Evolutionary conservation across 2,329 filamentous ascomycete species (phyloP), one percentile per base, ranked within the genome.

Genomic region (Mycosphaerella sp.): DNA sequence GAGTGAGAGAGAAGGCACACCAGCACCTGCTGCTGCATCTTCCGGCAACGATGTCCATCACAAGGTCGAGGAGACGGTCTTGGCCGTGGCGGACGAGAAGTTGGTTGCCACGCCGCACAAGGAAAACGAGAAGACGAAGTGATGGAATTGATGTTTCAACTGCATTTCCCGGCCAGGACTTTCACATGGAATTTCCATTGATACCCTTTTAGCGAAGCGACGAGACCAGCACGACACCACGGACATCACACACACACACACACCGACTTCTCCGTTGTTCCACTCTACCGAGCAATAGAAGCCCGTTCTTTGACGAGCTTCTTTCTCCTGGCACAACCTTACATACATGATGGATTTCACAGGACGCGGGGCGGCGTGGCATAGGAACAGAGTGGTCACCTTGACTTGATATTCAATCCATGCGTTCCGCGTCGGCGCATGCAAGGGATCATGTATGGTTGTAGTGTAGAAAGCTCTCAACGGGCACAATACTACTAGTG

Each of bases 1-100:
- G 55, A 71, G 66, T 54, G 69, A 73, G 51, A 71, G 75, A 52
- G 76, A 78, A 66, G 75, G 70, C 41, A 79, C 76, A 39, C 75
- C 77, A 35, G 76, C 71, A 28, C 76, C 77, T 10, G n/a, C 52
- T 13, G 39, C 28, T 14, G 40, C 54, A 41, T 50, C 49, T 17
- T 46, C 53, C n/a, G 44, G 36, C 37, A 56, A 49, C 12, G 51
- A 49, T 25, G 32, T 50, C 17, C 30, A 50, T 34, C 49, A 51
- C 21, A 56, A 59, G 44, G 45, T 49, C 27, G 57, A 61, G 37
- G 52, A 59, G 28, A 62, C 64, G 57, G 50, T 25, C 47, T 18
- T 48, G 27, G 36, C 45, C 3, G 45, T 48, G 12, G 8, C 41
- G 10, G 52, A 52, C 39, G 37, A 49, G 28, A 57, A 54, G 39